Evolutionary conservation across 2,329 filamentous ascomycete species (phyloP).

Genomic region (Talaromyces sp.): DNA sequence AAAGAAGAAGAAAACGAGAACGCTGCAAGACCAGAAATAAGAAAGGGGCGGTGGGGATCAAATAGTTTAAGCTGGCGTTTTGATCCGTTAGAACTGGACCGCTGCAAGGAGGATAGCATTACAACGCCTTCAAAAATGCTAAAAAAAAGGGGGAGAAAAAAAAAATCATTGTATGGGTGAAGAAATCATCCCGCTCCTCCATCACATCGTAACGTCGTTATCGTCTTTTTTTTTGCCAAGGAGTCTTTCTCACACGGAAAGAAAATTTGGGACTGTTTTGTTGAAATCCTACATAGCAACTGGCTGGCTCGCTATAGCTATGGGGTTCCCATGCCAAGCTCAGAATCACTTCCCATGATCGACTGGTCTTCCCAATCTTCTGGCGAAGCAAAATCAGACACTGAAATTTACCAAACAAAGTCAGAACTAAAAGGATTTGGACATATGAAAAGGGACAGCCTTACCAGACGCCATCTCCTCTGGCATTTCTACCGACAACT

Average conservation of each 20-base stretch:
- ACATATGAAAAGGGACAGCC: conserved; percentile 15
- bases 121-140: conserved; percentile 10
- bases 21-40: conserved; percentile 1
- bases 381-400: conserved; percentile 33
- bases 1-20: conserved; percentile 4
- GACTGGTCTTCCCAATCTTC: conserved; percentile 40
- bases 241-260: neutral
- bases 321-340: conserved; percentile 32
- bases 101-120: conserved; percentile 1
- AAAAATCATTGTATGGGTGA: neutral
- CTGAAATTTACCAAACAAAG: conserved; percentile 18
- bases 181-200: neutral
- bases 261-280: neutral
- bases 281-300: neutral
- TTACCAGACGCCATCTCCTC: conserved; percentile 37
- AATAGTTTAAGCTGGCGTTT: neutral
- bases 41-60: neutral
- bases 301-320: conserved; percentile 23
- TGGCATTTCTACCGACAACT: conserved; percentile 30
- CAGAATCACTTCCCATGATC: conserved; percentile 35
- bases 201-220: neutral
- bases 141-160: neutral
- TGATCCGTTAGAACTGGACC: conserved; percentile 1
- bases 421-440: conserved; percentile 16
- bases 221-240: neutral